These are phyloP conservation scores for Rubroboletus satanas DNA, from an alignment of 768 basidiomycete species.

Conservation along the genomic window DNA sequence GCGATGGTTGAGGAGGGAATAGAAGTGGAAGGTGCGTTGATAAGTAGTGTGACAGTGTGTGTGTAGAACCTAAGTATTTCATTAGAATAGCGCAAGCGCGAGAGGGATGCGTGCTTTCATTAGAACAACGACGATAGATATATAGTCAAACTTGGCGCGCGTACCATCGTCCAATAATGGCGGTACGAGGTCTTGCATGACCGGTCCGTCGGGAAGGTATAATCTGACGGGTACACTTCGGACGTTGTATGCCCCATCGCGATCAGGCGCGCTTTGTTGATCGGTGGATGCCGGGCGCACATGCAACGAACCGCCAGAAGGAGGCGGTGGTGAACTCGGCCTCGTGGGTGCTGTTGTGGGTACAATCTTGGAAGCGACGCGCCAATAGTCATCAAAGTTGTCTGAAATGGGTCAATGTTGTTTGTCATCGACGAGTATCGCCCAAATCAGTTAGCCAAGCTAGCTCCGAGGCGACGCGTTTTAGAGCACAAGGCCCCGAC, in stretches of 20 bases:
- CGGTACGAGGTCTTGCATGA: constrained; percentile 85
- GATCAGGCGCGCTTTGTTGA: constrained; percentile 48
- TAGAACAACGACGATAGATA: neutral
- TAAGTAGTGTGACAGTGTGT: constrained; percentile 68
- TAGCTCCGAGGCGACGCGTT: constrained; percentile 8
- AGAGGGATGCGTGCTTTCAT: neutral
- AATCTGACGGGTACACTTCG: constrained; percentile 86
- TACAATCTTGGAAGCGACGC: constrained; percentile 88
- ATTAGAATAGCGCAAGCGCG: neutral
- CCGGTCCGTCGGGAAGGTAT: constrained; percentile 87
- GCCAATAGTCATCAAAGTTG: constrained; percentile 94
- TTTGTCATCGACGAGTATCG: constrained; percentile 11
- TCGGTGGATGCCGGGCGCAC: constrained; percentile 64
- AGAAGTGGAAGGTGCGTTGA: constrained; percentile 74
- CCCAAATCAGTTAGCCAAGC: constrained; percentile 23
- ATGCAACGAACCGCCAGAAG: constrained; percentile 56
- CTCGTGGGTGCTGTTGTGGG: constrained; percentile 70
- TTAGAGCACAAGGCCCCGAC: constrained; percentile 21
- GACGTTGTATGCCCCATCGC: constrained; percentile 84
- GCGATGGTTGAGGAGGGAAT: constrained; percentile 53
- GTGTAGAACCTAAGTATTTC: constrained; percentile 54
- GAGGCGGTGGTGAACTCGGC: constrained; percentile 51
- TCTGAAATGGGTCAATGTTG: constrained; percentile 46
- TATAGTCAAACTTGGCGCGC: constrained; percentile 19
- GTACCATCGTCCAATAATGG: constrained; percentile 75